Evolutionary conservation across 495 filamentous ascomycete species (phyloP), one percentile per base, ranked within the genome.

Genomic region (Xylaria castorea): DNA sequence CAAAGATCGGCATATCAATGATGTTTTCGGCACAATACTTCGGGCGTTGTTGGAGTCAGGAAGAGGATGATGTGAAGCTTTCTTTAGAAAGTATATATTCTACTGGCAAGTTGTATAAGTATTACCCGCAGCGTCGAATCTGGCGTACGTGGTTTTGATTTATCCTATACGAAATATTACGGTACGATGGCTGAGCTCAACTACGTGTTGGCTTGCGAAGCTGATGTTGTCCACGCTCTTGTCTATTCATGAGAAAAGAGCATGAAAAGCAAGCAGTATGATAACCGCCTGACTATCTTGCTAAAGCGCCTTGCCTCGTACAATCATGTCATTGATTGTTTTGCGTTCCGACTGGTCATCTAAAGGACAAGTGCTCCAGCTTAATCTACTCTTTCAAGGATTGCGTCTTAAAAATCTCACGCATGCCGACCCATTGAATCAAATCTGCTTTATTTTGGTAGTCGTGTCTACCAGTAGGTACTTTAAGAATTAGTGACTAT

Each of bases 1-100:
- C 70, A 61, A 72, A 72, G 63, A 72, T 71, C 70, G 63, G 70
- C 53, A 67, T 71, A 66, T 66, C 61, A 66, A 25, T 71, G 20
- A 72, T 67, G 25, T 61, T 72, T 57, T 36, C 25, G 63, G 42
- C 8, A 72, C 48, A 51, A 16, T 30, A 67, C 53, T 50, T 27
- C 5, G 42, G 70, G 62, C 51, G 62, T 67, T 67, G n/a, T 50
- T 6, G 62, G 63, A 36, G 70, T 66, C 22, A 30, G 61, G 51
- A 30, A 40, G 25, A 36, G 62, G 63, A 50, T n/a, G 22, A 16
- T 34, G 27, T n/a, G 20, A 32, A 20, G 6, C 36, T 61, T 61
- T 42, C 44, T 42, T 51, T 53, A 46, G 69, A 57, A 50, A 42
- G 60, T 55, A 65, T 71, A 71, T 71, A 71, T 57, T 42, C 36